Conservation (phyloP, 768 basidiomycete genomes). For the Lactarius deliciosus region DNA sequence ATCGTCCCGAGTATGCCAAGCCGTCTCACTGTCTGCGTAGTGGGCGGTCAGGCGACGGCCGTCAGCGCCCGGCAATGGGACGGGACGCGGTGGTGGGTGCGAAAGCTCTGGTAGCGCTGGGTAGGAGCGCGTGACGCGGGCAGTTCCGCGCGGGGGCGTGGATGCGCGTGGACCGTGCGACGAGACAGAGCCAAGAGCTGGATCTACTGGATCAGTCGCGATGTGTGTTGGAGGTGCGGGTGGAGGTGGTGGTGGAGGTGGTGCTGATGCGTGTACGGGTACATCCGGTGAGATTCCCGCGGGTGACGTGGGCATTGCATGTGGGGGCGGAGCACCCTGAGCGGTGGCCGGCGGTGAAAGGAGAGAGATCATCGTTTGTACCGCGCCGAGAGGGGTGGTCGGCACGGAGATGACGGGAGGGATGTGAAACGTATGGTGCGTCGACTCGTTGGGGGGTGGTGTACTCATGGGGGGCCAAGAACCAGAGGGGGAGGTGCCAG, state of each 20-base stretch:
- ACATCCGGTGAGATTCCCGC: neutral
- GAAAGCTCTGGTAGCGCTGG: neutral
- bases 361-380: slow-evolving; percentile 1
- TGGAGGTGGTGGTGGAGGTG: neutral
- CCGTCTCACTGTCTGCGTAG: slow-evolving; percentile 8
- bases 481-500: neutral
- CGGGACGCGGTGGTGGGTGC: slow-evolving; percentile 9
- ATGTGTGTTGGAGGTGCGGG: neutral
- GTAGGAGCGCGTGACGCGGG: slow-evolving; percentile 4
- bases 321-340: neutral
- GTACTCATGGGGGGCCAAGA: neutral
- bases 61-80: neutral
- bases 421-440: neutral
- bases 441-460: neutral
- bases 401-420: neutral
- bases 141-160: slow-evolving; percentile 12
- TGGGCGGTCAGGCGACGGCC: neutral
- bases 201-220: neutral
- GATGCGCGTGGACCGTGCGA: neutral
- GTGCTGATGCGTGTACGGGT: neutral
- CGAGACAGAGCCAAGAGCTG: neutral
- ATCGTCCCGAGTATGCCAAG: neutral
- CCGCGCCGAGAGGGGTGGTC: neutral
- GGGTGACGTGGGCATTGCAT: neutral
- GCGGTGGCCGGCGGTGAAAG: neutral